Evolutionary conservation across 2,329 filamentous ascomycete species (phyloP).

Genomic region (Fusarium sp.): DNA sequence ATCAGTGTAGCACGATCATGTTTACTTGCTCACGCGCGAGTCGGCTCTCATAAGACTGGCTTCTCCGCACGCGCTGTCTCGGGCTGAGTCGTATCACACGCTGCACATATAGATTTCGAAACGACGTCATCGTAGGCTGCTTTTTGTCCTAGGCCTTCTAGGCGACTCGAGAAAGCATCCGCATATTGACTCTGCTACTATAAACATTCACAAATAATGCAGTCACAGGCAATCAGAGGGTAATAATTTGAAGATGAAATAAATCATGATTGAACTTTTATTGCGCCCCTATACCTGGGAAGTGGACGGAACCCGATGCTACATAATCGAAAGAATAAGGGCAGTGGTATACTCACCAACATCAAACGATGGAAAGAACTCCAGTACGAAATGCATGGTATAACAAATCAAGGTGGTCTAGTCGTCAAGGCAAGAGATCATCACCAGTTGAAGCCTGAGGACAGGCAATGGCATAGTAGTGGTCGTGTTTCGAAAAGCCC

Average conservation of each 20-base stretch:
- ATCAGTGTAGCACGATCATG: conserved; percentile 7
- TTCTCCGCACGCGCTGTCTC: conserved; percentile 28
- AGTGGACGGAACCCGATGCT: conserved; percentile 35
- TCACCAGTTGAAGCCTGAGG: conserved; percentile 35
- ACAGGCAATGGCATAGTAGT: conserved; percentile 34
- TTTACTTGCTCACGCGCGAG: conserved; percentile 30
- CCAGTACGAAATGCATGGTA: conserved; percentile 30
- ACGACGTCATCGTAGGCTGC: conserved; percentile 26
- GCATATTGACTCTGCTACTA: too few species aligned
- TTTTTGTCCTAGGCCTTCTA: background rate
- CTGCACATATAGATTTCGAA: conserved; percentile 3
- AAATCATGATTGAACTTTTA: conserved; percentile 47
- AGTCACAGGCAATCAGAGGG: background rate
- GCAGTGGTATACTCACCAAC: conserved; percentile 48
- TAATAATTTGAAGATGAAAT: conserved; percentile 6
- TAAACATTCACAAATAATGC: background rate
- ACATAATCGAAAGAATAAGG: conserved; percentile 43
- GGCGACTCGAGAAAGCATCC: too few species aligned
- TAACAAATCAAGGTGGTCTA: conserved; percentile 31
- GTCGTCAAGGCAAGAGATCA: conserved; percentile 33
- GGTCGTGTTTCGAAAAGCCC: conserved; percentile 51
- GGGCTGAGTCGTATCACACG: conserved; percentile 12
- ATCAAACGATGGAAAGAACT: conserved; percentile 41
- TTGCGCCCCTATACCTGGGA: conserved; percentile 46
- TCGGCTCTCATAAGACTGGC: conserved; percentile 27